Evolutionary conservation across 2,329 filamentous ascomycete species (phyloP).

Genomic region (Hyphodiscus sp.): DNA sequence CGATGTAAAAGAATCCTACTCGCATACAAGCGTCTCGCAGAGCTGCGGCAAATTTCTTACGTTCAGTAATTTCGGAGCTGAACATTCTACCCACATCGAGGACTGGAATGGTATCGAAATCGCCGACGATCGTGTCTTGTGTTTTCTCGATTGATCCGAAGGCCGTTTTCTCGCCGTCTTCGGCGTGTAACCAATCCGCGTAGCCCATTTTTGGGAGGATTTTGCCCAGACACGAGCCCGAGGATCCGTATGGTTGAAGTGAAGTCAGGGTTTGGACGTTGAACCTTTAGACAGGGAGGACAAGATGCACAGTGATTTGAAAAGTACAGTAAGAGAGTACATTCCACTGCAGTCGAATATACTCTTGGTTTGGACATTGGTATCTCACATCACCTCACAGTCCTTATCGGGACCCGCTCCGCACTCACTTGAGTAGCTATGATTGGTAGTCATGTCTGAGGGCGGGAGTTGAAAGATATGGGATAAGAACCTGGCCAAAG

Average conservation of each 20-base stretch:
- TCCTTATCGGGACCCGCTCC: not conserved
- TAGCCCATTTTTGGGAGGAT: not conserved
- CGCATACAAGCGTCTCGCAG: constrained; percentile 30
- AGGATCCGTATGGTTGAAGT: not conserved
- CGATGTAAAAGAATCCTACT: constrained; percentile 34
- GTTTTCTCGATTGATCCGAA: not conserved
- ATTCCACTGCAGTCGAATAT: too few species aligned
- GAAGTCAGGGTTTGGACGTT: not conserved
- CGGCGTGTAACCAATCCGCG: not conserved
- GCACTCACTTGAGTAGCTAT: not conserved
- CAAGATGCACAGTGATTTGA: too few species aligned
- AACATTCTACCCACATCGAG: constrained; percentile 31
- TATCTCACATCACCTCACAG: not conserved
- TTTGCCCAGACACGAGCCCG: not conserved
- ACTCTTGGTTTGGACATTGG: not conserved
- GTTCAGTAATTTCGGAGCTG: constrained; percentile 23
- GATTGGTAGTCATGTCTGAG: not conserved
- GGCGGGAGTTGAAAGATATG: not conserved
- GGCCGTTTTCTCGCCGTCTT: not conserved
- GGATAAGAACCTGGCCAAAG: not conserved
- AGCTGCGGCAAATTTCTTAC: constrained; percentile 26
- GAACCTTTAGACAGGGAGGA: too few species aligned
- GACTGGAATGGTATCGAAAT: constrained; percentile 31
- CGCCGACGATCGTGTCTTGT: constrained; percentile 1
- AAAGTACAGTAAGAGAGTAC: too few species aligned